Conservation (phyloP, 225 moss, liverwort and hornwort species). For the Rhytidiadelphus loreus region DNA sequence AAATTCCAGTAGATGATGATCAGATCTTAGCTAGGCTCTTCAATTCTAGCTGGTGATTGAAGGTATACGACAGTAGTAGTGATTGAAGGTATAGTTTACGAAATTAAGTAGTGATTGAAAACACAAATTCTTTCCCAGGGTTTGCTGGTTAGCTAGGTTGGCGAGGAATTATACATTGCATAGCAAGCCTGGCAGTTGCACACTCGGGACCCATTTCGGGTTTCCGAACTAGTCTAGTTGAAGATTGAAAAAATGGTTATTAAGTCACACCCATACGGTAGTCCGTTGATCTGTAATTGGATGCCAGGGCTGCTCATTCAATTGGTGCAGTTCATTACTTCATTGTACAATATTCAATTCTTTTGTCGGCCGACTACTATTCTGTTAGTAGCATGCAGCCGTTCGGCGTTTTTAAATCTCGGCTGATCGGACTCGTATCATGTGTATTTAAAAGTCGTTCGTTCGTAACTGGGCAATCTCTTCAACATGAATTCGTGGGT, state of each 20-base stretch:
- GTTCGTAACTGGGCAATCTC: not conserved
- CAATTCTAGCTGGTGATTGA: not conserved
- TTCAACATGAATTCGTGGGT: not conserved
- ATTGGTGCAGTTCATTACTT: not conserved
- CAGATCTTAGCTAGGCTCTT: not conserved
- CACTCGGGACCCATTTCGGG: not conserved
- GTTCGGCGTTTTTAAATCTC: not conserved
- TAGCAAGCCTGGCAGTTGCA: not conserved
- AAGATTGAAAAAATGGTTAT: not conserved
- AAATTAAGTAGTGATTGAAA: not conserved
- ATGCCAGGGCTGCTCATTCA: not conserved
- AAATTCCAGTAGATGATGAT: not conserved
- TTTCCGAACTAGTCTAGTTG: not conserved
- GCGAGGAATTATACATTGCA: not conserved
- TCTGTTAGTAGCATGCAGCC: not conserved
- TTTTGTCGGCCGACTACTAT: not conserved
- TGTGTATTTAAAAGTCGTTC: not conserved
- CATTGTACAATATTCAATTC: constrained; percentile 3
- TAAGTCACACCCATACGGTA: not conserved
- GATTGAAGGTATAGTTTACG: not conserved
- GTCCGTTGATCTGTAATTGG: not conserved
- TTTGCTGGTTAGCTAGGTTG: not conserved
- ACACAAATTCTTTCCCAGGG: not conserved
- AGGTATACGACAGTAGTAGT: not conserved
- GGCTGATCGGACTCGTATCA: not conserved